Percentiles rank a stretch among this genome's conserved stretches.
These are phyloP conservation scores for Pythium myriotylum DNA, from an alignment of 352 stramenopile genomes.

Conservation along the genomic window DNA sequence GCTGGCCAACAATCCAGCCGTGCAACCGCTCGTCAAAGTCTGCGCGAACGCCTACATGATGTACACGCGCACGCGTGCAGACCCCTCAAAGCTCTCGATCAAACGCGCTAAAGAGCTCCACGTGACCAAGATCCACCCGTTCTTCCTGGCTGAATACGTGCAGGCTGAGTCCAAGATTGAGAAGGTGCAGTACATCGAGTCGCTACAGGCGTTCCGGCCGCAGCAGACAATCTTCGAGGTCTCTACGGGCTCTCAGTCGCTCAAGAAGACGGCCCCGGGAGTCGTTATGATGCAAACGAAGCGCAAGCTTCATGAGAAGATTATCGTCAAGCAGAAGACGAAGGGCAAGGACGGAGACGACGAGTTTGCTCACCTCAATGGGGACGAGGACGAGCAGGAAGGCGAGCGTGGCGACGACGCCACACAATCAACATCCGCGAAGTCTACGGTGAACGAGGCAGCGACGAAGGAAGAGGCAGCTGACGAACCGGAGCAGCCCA, in stretches of 20 bases:
- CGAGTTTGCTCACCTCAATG: constrained; percentile 26
- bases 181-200: constrained; percentile 92
- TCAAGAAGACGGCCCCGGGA: constrained; percentile 74
- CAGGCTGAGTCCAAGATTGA: constrained; percentile 74
- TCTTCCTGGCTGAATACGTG: constrained; percentile 89
- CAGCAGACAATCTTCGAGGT: constrained; percentile 97
- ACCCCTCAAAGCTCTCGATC: constrained; percentile 95
- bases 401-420: background rate
- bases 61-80: constrained; percentile 95
- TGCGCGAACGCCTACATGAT: constrained; percentile 98
- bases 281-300: constrained; percentile 90
- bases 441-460: background rate
- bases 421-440: background rate
- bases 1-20: constrained; percentile 75
- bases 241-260: constrained; percentile 77
- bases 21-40: constrained; percentile 85
- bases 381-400: constrained; percentile 34
- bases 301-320: constrained; percentile 81
- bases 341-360: constrained; percentile 48
- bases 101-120: constrained; percentile 93
- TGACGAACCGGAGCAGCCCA: constrained; percentile 16
- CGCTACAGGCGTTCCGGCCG: constrained; percentile 92
- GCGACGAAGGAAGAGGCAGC: constrained; percentile 3
- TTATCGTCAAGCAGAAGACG: constrained; percentile 80
- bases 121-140: constrained; percentile 91